Conservation (phyloP, 495 filamentous ascomycete species). For the Darksidea phi region DNA sequence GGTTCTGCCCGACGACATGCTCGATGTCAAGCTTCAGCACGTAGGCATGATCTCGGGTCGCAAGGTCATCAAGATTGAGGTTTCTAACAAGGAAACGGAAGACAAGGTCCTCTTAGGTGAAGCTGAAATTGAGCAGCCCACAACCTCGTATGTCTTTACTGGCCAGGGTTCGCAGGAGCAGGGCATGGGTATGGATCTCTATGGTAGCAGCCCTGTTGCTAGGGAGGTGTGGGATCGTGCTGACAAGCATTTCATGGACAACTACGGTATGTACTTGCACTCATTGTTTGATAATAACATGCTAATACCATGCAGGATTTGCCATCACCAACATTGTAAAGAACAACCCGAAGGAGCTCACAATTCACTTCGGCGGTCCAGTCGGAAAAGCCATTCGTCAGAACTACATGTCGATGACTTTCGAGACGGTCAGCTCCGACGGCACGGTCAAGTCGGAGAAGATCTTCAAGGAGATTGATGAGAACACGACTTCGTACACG, state of each 20-base stretch:
- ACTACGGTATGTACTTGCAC: constrained; percentile 69
- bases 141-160: constrained; percentile 95
- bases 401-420: constrained; percentile 99
- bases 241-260: constrained; percentile 96
- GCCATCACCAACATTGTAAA: constrained; percentile 98
- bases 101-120: constrained; percentile 94
- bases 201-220: constrained; percentile 85
- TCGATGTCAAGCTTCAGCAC: constrained; percentile 90
- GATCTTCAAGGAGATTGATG: constrained; percentile 96
- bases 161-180: constrained; percentile 98
- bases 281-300: background rate
- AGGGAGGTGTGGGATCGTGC: constrained; percentile 98
- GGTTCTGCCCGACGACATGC: constrained; percentile 94
- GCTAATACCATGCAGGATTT: constrained; percentile 65
- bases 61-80: constrained; percentile 98
- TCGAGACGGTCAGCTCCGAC: constrained; percentile 89
- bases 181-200: constrained; percentile 99
- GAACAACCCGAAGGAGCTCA: constrained; percentile 99
- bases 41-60: constrained; percentile 96
- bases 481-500: constrained; percentile 89
- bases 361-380: constrained; percentile 95
- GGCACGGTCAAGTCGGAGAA: constrained; percentile 94
- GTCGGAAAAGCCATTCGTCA: constrained; percentile 94
- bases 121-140: constrained; percentile 98
- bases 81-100: constrained; percentile 86